Percentiles rank a stretch among this genome's conserved stretches.
phyloP scores from a whole-genome alignment of 1,139 yeast genomes.

The Sugiyamaella grinbergsii region DNA sequence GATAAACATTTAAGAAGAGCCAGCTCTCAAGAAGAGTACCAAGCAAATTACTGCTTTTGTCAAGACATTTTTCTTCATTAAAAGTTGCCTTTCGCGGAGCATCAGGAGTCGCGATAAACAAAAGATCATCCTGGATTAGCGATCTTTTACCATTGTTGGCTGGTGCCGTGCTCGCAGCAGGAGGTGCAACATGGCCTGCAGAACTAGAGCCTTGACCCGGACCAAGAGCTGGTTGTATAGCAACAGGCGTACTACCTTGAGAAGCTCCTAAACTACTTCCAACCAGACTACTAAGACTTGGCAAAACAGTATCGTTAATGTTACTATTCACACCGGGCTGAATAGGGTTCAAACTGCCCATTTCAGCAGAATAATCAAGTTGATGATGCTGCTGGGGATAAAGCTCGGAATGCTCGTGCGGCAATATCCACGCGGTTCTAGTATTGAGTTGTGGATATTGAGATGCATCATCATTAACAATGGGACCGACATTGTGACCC shows the following conservation, averaged over 20 bases:
- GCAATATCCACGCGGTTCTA: conserved; percentile 12
- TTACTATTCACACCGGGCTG: conserved; percentile 4
- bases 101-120: conserved; percentile 7
- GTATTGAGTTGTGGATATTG: conserved; percentile 6
- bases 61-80: conserved; percentile 6
- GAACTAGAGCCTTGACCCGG: background rate
- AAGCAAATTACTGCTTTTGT: background rate
- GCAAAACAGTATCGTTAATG: conserved; percentile 11
- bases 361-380: background rate
- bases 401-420: conserved; percentile 1
- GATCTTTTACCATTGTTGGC: background rate
- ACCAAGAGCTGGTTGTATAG: conserved; percentile 5
- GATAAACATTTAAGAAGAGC: conserved; percentile 74
- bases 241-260: background rate
- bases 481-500: conserved; percentile 9
- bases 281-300: conserved; percentile 9
- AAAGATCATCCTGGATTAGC: conserved; percentile 13
- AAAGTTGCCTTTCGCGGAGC: conserved; percentile 7
- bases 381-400: conserved; percentile 5
- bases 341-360: conserved; percentile 3
- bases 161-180: background rate
- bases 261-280: background rate
- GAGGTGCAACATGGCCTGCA: background rate
- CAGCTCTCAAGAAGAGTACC: conserved; percentile 58
- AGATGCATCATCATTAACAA: background rate